Base-by-base conservation (phyloP, 1,284 basidiomycete genomes). In the Termitomyces sp. region DNA sequence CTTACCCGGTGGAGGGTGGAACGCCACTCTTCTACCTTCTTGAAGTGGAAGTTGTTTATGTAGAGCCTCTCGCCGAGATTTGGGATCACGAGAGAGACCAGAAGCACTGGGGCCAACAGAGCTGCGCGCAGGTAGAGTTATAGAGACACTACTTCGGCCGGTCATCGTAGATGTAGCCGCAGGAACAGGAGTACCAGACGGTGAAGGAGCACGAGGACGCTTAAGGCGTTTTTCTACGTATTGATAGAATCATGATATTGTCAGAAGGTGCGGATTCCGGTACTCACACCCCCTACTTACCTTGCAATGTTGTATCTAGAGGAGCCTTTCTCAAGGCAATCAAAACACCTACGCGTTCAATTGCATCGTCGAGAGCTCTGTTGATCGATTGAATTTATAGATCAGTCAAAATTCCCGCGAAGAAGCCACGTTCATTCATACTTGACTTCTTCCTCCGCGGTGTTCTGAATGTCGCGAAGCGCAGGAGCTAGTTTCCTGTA, bases 21-120 rank as follows among this genome's bases (percentile, higher is more conserved):
- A 92, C 1, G 87, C 89, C 8, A 92, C 88, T 61, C 86, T 88
- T 51, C 89, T 76, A 15, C 84, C 83, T 65, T 81, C 78, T 63
- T 83, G 82, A 26, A 92, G 72, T 13, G 87, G 86, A 3, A 86
- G 70, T 58, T 86, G 85, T 55, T 75, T 82, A 13, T 74, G 69
- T 12, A 84, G 65, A 2, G 78, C 79, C 59, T 88, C 84, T 60
- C 81, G 75, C 40, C 86, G 77, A 9, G 79, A 72, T 61, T 84
- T 88, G 5, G 82, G 76, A 56, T 88, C 87, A 49, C 84, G 79
- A n/a, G 83, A 78, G 62, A 81, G 82, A 2, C 78, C 65, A 1
- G 71, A 63, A n/a, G 76, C 67, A 45, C 75, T 70, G 7, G 85
- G 81, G 1, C 83, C 84, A 2, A 80, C 77, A 19, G 85, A 85